phyloP scores from a whole-genome alignment of 169 alveolate genomes.

The Plasmodium gonderi region DNA sequence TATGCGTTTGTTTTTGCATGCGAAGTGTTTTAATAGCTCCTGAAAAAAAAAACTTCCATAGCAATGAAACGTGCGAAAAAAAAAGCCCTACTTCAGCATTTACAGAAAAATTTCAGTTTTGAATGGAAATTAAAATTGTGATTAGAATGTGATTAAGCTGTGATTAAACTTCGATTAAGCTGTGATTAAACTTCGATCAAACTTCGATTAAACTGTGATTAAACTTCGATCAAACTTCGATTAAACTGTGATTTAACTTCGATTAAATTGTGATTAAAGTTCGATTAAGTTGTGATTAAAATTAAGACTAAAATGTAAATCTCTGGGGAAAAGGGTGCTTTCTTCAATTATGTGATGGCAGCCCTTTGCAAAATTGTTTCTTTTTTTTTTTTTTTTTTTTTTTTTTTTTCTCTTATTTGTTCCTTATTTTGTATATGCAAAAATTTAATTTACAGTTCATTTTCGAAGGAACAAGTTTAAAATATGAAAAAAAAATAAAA shows the following conservation, averaged over 20 bases:
- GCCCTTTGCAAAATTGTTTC: background rate
- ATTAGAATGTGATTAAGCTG: background rate
- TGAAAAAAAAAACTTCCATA: too few species aligned
- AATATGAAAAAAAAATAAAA: too few species aligned
- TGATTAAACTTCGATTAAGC: background rate
- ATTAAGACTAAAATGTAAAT: background rate
- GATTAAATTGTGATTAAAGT: background rate
- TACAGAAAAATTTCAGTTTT: too few species aligned
- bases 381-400: too few species aligned
- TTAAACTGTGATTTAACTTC: background rate
- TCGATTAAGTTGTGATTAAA: background rate
- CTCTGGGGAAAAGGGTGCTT: background rate
- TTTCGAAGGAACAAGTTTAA: too few species aligned
- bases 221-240: background rate
- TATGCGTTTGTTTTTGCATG: background rate
- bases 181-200: background rate
- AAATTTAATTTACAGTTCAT: too few species aligned
- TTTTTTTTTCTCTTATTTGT: too few species aligned
- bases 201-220: background rate
- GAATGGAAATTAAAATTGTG: too few species aligned
- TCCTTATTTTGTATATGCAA: too few species aligned
- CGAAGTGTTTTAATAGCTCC: background rate
- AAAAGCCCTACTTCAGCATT: background rate
- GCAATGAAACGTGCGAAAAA: too few species aligned
- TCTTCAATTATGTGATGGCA: background rate